phyloP scores from a whole-genome alignment of 306 rosid genomes.

The Senna tora region DNA sequence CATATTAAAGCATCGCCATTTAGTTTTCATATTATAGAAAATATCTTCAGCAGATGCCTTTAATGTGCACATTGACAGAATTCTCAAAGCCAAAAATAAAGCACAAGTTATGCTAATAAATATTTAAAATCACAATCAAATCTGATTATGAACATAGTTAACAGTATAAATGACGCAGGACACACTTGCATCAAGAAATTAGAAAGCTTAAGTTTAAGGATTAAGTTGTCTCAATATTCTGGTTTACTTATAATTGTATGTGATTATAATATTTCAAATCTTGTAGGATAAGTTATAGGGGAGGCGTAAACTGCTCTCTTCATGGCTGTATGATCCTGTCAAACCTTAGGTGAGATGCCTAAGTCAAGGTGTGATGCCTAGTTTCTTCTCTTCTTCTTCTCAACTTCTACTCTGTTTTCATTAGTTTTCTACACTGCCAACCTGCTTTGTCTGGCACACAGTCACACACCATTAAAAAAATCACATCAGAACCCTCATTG shows the following conservation, averaged over 20 bases:
- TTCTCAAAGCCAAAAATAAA: constrained; percentile 17
- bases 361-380: neutral
- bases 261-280: neutral
- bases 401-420: neutral
- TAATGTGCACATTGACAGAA: constrained; percentile 28
- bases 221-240: constrained; percentile 1
- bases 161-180: constrained; percentile 1
- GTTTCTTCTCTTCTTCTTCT: neutral
- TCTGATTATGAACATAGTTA: constrained; percentile 22
- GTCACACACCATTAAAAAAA: neutral
- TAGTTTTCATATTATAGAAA: constrained; percentile 34
- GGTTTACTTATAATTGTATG: neutral
- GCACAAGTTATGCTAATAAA: constrained; percentile 25
- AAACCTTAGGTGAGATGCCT: neutral
- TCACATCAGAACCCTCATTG: neutral
- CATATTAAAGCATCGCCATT: constrained; percentile 36
- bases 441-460: neutral
- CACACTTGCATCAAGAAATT: neutral
- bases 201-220: neutral
- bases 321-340: neutral
- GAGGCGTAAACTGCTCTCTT: neutral
- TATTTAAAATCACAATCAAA: constrained; percentile 24
- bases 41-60: constrained; percentile 32
- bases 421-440: neutral
- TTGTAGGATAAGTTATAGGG: too few relatives aligned